Evolutionary conservation across 306 rosid genomes (phyloP).

Genomic region (Alnus rubra): DNA sequence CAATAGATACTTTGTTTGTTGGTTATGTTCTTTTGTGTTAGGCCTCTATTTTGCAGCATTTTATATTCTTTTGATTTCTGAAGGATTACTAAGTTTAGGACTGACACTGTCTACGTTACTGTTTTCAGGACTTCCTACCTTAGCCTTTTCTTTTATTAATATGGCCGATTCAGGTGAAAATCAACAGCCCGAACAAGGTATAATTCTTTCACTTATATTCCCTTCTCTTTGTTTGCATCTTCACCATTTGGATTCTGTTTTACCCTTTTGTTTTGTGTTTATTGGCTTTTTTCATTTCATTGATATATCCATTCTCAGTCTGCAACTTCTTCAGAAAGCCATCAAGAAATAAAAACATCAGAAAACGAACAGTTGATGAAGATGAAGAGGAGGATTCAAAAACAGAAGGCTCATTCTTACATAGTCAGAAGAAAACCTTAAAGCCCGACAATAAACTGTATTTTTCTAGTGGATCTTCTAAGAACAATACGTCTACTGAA

Average conservation of each 20-base stretch:
- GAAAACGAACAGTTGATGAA: slow-evolving; percentile 36
- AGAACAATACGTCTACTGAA: slow-evolving; percentile 30
- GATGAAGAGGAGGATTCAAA: slow-evolving; percentile 44
- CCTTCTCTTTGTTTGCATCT: not conserved
- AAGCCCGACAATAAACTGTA: slow-evolving; percentile 42
- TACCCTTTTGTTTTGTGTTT: not conserved
- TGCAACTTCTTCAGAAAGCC: slow-evolving; percentile 55
- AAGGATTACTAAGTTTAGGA: not conserved
- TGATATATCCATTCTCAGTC: slow-evolving; percentile 21
- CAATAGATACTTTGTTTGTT: not conserved
- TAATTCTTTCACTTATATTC: not conserved
- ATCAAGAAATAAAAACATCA: slow-evolving; percentile 38
- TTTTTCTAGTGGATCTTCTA: slow-evolving; percentile 40
- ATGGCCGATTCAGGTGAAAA: slow-evolving; percentile 41
- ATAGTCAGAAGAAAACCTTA: slow-evolving; percentile 33
- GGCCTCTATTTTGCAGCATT: no score
- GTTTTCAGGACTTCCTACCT: not conserved
- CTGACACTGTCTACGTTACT: not conserved
- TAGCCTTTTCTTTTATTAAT: not conserved
- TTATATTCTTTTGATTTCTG: not conserved
- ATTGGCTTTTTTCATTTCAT: not conserved
- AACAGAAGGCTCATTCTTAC: slow-evolving; percentile 38
- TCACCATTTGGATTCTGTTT: not conserved
- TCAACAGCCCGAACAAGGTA: slow-evolving; percentile 44
- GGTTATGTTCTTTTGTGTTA: not conserved